Evolutionary conservation across 179 eudicot species (phyloP), one percentile per base, ranked within the genome.

Genomic region (Corrigiola litoralis): DNA sequence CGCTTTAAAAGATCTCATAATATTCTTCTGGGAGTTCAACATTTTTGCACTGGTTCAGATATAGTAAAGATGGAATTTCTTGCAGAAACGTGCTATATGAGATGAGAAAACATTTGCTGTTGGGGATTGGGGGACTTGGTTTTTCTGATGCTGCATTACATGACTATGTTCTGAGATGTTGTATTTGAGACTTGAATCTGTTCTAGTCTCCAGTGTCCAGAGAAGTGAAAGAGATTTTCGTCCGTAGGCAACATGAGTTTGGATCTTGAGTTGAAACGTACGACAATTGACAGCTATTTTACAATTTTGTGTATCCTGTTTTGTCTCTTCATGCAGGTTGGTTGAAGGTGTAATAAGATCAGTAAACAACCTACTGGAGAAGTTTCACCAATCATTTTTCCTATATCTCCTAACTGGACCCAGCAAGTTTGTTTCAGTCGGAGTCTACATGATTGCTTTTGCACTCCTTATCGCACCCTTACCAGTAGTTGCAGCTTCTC

Each of bases 371-470:
- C 89, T 94, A 53, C 97, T 94, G 4, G 99, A 94, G 79, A 94
- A 94, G 75, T 90, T 94, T 77, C 99, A 94, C 79, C 97, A 90
- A 68, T 94, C 99, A 68, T 94, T 90, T 68, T 94, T 94, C 59
- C 86, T 90, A 29, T 94, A 94, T 77, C 86, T 94, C 51, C 67
- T 94, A 67, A 86, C 97, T 11, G 87, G 88, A 4, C 83, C 99
- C 40, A 83, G 80, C 77, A 90, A 89, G 63, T 94, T 90, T 58
- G 94, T 90, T 61, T 94, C 99, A n/a, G 97, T 94, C 37, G 99
- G 99, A 70, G 88, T 94, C 51, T 94, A 94, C 87, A 94, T 94
- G 99, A 88, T 94, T 25, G 83, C 92, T 56, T 94, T 94, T 74
- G 87, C 82, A 4, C 85, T 94, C 59, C 95, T 94, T 47, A 71